Percentiles rank a stretch among this genome's conserved stretches.
Evolutionary conservation across 139 green algal species (phyloP).

Genomic region (Edaphochlamys debaryana): DNA sequence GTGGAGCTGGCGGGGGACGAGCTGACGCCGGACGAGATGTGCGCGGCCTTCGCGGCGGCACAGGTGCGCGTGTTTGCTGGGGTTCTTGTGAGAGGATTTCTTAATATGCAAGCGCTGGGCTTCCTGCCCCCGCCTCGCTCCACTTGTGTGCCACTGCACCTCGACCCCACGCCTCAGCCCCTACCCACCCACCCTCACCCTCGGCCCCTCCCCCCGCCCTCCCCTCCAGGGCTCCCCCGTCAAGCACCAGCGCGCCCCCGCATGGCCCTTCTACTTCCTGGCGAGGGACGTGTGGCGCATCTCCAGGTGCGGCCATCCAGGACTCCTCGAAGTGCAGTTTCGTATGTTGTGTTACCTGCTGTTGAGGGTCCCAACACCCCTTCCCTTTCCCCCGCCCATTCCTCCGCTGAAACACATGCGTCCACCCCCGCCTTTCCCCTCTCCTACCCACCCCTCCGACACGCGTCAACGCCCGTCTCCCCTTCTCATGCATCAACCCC

Average conservation of each 20-base stretch:
- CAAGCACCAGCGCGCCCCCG: conserved; percentile 41
- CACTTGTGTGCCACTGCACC: neutral
- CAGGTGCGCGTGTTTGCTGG: too few species aligned
- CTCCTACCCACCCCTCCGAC: too few species aligned
- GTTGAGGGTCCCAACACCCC: too few species aligned
- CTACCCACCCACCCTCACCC: neutral
- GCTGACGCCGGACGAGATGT: conserved; percentile 58
- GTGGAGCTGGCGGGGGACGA: conserved; percentile 55
- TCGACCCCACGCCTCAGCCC: neutral
- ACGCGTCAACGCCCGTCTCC: too few species aligned
- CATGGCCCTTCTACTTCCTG: conserved; percentile 62
- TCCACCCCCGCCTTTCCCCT: too few species aligned
- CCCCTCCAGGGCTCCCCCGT: conserved; percentile 12
- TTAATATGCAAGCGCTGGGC: too few species aligned
- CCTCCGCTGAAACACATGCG: too few species aligned
- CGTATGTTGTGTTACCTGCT: too few species aligned
- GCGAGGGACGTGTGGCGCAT: conserved; percentile 57
- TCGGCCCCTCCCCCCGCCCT: neutral
- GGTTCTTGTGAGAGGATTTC: too few species aligned
- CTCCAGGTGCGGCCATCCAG: conserved; percentile 7
- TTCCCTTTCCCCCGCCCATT: too few species aligned
- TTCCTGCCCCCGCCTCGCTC: neutral
- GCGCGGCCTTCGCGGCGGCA: conserved; percentile 45
- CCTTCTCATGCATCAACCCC: too few species aligned
- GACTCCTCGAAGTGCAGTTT: too few species aligned